Evolutionary conservation across 2,329 filamentous ascomycete genomes (phyloP), one percentile per base, ranked within the genome.

Genomic region (Phoma herbarum): DNA sequence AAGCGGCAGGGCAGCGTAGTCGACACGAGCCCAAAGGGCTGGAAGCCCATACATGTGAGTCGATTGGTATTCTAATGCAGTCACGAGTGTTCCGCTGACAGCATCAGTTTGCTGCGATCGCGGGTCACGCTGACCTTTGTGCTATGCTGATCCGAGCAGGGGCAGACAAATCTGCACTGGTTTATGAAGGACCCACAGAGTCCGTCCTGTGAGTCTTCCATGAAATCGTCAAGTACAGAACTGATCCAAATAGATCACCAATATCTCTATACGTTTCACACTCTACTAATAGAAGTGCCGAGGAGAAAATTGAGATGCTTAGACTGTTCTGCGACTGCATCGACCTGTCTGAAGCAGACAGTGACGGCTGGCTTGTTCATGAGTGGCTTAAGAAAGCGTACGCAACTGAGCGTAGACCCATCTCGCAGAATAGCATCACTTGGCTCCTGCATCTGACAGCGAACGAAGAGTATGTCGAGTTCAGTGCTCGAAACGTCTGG

Each of bases 381-480:
- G 57, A 65, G 20, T 63, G 60, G 62, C 26, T 65, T 11, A 65
- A 65, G 49, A 61, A 41, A 33, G 49, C 60, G 2, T 65, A 61
- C 35, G 62, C 62, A 3, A 61, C 23, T 7, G 62, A 65, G 35
- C 43, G 47, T 37, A 52, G 41, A 22, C 60, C 62, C 1, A 63
- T 65, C 0, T 65, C 62, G 16, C 51, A 42, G 10, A 65, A 65
- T 43, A 65, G 62, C 12, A 63, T 65, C 11, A 65, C 52, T 3
- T 65, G 60, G 62, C 60, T 65, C 18, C 23, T 62, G 0, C 43
- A 45, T 20, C 9, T 53, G 47, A 52, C 55, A 20, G 55, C 29
- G 1, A 63, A 65, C 9, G 62, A 65, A 25, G 29, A 63, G 2
- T 63, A 61, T 8, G 60, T 65, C 8, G 55, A 59, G 8, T 59